Evolutionary conservation across 768 basidiomycete genomes (phyloP).

Genomic region (Boletus insuetus): DNA sequence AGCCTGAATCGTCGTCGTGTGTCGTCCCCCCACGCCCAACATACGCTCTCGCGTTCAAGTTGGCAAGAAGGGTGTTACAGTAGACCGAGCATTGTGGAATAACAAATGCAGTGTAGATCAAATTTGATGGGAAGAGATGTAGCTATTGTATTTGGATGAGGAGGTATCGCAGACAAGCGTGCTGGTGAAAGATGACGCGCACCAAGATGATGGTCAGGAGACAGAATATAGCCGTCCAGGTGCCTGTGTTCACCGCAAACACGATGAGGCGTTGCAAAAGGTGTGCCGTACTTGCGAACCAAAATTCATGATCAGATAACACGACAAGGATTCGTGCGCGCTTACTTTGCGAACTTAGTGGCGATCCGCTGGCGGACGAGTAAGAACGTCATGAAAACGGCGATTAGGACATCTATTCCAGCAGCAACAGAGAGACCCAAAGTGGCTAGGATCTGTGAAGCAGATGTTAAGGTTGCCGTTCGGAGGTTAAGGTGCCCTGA

Average conservation of each 20-base stretch:
- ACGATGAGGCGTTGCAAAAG: not conserved
- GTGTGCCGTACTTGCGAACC: not conserved
- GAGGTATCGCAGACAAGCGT: not conserved
- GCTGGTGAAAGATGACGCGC: not conserved
- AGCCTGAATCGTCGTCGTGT: not conserved
- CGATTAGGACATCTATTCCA: slow-evolving; percentile 4
- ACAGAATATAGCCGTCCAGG: not conserved
- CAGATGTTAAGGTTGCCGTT: not conserved
- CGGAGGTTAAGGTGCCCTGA: not conserved
- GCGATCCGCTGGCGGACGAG: not conserved
- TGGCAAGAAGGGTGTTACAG: slow-evolving; percentile 3
- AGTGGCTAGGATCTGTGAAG: not conserved
- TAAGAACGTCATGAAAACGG: not conserved
- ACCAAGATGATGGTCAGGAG: not conserved
- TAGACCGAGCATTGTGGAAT: not conserved
- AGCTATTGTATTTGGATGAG: not conserved
- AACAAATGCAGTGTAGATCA: not conserved
- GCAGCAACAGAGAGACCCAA: not conserved
- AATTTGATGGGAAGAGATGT: not conserved
- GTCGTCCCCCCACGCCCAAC: not conserved
- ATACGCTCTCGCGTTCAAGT: not conserved
- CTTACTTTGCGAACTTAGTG: not conserved
- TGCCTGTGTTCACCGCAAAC: not conserved
- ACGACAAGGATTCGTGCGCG: not conserved
- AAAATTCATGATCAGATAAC: not conserved